Percentiles rank a stretch among this genome's conserved stretches.
phyloP scores from a whole-genome alignment of 148 eudicot genomes.

The Camellia japonica region DNA sequence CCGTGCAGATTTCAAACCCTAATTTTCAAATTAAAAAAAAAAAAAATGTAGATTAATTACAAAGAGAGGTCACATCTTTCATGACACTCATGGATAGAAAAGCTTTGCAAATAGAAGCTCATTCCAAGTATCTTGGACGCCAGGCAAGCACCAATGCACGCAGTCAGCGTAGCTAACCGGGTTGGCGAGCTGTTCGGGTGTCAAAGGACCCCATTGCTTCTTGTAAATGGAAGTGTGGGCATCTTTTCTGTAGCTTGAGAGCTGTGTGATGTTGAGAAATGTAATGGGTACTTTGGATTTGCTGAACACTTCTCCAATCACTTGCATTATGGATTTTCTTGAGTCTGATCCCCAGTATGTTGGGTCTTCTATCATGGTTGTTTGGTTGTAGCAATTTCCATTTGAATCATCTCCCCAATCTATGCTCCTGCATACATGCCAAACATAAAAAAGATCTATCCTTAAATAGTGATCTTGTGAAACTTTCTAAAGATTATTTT shows the following conservation, averaged over 20 bases:
- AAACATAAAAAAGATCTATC: too few relatives aligned
- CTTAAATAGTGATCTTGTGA: too few relatives aligned
- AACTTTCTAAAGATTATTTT: too few relatives aligned
- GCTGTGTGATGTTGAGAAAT: conserved; percentile 82
- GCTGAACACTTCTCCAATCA: conserved; percentile 62
- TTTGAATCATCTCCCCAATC: conserved; percentile 80
- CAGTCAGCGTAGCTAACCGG: conserved; percentile 89
- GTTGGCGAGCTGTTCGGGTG: conserved; percentile 72
- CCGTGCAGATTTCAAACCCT: background rate
- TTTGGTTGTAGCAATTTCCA: conserved; percentile 84
- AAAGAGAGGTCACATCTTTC: background rate
- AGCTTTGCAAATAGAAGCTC: conserved; percentile 85
- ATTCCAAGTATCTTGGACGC: conserved; percentile 95
- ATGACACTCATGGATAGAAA: conserved; percentile 57
- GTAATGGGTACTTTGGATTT: conserved; percentile 59
- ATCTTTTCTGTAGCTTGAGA: conserved; percentile 78
- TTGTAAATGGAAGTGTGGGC: conserved; percentile 94
- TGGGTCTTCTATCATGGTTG: conserved; percentile 61
- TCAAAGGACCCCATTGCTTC: conserved; percentile 79
- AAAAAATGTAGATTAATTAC: conserved; percentile 5
- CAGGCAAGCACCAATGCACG: conserved; percentile 93
- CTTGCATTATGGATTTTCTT: conserved; percentile 64
- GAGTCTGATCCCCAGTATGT: conserved; percentile 81
- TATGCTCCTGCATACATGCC: conserved; percentile 43
- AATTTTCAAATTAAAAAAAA: background rate